These are phyloP conservation scores for Orbilia oligospora DNA, from an alignment of 2,329 filamentous ascomycete species.

Conservation along the genomic window DNA sequence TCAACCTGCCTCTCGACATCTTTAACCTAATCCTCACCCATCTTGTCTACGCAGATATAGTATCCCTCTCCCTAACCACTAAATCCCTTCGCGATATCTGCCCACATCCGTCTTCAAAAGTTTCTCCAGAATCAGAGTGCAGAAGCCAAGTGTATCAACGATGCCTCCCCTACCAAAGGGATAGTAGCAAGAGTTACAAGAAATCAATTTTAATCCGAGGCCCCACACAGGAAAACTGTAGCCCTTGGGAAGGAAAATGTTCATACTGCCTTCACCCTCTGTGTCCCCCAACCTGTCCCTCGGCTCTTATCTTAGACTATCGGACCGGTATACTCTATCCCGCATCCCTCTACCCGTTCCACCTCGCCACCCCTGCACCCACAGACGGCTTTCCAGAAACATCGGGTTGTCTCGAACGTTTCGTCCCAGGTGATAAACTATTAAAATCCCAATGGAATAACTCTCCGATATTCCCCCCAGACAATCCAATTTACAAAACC, in stretches of 20 bases:
- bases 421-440: not conserved
- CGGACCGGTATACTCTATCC: constrained; percentile 45
- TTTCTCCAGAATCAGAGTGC: not conserved
- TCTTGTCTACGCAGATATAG: constrained; percentile 23
- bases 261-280: constrained; percentile 21
- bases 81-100: constrained; percentile 26
- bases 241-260: not conserved
- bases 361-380: not conserved
- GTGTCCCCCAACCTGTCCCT: constrained; percentile 33
- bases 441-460: not conserved
- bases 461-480: not conserved
- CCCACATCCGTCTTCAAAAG: not conserved
- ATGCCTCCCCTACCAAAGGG: not conserved
- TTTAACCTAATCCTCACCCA: constrained; percentile 7
- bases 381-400: not conserved
- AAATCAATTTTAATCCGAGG: not conserved
- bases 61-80: constrained; percentile 40
- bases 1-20: constrained; percentile 35
- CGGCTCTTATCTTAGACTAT: constrained; percentile 35
- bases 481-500: constrained; percentile 18
- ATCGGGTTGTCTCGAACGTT: not conserved
- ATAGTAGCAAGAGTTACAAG: not conserved
- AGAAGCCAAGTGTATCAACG: constrained; percentile 3
- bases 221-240: not conserved
- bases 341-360: constrained; percentile 24